A percentile compares a stretch with the other conserved stretches of the same genome.
Conservation (phyloP, 148 eudicot species). For the Simmondsia chinensis region DNA sequence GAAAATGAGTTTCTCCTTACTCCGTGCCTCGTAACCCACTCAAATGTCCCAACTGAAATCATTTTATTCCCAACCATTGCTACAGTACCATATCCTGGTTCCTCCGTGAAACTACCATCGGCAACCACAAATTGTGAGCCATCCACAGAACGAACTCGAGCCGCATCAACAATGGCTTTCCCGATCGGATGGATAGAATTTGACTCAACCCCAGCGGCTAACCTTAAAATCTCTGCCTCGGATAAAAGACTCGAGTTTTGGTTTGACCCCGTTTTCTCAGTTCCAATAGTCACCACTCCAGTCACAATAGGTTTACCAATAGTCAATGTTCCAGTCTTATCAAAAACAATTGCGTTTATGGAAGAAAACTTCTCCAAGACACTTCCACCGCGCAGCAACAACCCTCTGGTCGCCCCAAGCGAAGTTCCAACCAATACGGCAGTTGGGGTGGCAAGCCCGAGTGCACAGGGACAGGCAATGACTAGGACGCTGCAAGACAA, state of each 20-base stretch:
- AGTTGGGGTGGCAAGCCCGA: slow-evolving; percentile 98
- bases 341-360: slow-evolving; percentile 78
- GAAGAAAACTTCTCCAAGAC: slow-evolving; percentile 76
- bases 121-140: slow-evolving; percentile 41
- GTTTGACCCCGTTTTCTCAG: slow-evolving; percentile 10
- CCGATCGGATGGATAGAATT: slow-evolving; percentile 95
- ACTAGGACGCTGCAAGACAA: slow-evolving; percentile 97
- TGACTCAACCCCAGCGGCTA: slow-evolving; percentile 91
- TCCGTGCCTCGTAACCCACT: slow-evolving; percentile 88
- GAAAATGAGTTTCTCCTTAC: slow-evolving; percentile 37
- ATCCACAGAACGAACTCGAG: slow-evolving; percentile 41
- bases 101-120: slow-evolving; percentile 88
- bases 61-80: slow-evolving; percentile 54
- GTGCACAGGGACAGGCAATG: slow-evolving; percentile 98
- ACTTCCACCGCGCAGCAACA: slow-evolving; percentile 92
- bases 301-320: slow-evolving; percentile 87
- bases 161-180: slow-evolving; percentile 92
- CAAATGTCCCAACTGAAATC: slow-evolving; percentile 83
- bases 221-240: slow-evolving; percentile 53
- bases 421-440: slow-evolving; percentile 99
- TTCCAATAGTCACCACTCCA: slow-evolving; percentile 49
- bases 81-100: slow-evolving; percentile 97
- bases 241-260: slow-evolving; percentile 25
- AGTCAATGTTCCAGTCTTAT: slow-evolving; percentile 95
- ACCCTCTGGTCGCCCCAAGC: slow-evolving; percentile 87